These are phyloP conservation scores for Magnolia officinalis DNA, from an alignment of 164 flowering plant genomes.

Conservation along the genomic window DNA sequence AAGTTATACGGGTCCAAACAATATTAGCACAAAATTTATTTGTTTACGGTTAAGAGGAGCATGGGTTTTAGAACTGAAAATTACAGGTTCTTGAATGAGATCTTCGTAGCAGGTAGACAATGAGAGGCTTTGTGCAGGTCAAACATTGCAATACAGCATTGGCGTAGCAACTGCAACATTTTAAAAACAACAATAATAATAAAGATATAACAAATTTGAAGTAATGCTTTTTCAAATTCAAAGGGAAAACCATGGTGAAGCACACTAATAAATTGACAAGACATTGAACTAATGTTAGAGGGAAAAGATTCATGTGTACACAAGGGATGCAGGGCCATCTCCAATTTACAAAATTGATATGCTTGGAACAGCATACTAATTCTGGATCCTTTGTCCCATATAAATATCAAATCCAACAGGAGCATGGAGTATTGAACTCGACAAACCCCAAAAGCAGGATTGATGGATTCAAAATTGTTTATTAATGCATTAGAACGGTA, in stretches of 20 bases:
- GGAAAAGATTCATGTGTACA: not conserved
- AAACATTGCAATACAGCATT: constrained; percentile 90
- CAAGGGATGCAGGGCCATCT: not conserved
- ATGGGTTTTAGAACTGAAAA: constrained; percentile 3
- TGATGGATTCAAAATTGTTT: too few species aligned
- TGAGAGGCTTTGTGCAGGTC: constrained; percentile 78
- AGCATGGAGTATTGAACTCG: too few species aligned
- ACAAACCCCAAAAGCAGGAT: too few species aligned
- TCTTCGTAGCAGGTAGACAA: constrained; percentile 55
- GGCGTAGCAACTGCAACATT: constrained; percentile 79
- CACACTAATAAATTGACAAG: not conserved
- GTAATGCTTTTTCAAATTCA: not conserved
- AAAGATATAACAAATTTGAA: not conserved
- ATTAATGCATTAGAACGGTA: too few species aligned
- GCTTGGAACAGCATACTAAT: not conserved
- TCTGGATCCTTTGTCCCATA: not conserved
- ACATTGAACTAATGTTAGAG: not conserved
- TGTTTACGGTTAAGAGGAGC: constrained; percentile 2
- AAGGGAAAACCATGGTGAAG: not conserved
- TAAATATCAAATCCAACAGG: not conserved
- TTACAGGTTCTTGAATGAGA: constrained; percentile 75
- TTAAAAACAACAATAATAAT: not conserved
- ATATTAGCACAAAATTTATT: not conserved
- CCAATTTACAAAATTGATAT: not conserved
- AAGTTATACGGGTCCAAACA: not conserved